Evolutionary conservation across 108 stramenopile species (phyloP).

Genomic region (Fistulifera pelliculosa): DNA sequence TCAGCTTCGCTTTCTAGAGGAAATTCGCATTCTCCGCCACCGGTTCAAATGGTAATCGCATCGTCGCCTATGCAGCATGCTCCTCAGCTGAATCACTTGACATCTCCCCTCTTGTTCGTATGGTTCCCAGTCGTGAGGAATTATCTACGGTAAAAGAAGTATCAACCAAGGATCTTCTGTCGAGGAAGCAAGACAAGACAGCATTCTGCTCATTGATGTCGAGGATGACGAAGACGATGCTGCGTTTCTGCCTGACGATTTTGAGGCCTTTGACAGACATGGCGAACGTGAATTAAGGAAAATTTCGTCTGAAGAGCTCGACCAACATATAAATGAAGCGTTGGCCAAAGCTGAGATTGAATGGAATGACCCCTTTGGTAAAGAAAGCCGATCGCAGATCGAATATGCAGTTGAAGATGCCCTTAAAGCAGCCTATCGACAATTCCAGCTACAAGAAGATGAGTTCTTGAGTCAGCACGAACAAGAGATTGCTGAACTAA

Average conservation of each 20-base stretch:
- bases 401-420: constrained; percentile 3
- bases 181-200: not conserved
- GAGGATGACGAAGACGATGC: constrained; percentile 18
- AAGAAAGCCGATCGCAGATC: constrained; percentile 11
- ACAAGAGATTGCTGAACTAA: constrained; percentile 14
- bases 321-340: not conserved
- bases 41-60: too few species aligned
- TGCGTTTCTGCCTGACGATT: constrained; percentile 26
- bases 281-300: not conserved
- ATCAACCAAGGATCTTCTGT: not conserved
- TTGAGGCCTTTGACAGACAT: not conserved
- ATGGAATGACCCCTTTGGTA: constrained; percentile 12
- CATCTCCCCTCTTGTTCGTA: too few species aligned
- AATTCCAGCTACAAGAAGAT: not conserved
- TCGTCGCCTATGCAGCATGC: too few species aligned
- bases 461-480: constrained; percentile 23
- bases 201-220: not conserved
- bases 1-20: too few species aligned
- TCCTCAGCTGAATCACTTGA: too few species aligned
- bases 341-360: not conserved
- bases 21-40: too few species aligned
- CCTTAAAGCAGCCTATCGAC: not conserved
- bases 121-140: not conserved
- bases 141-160: not conserved
- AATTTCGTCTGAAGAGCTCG: not conserved